These are phyloP conservation scores for Globisporangium camurandrum DNA, from an alignment of 352 stramenopile species.

Conservation along the genomic window DNA sequence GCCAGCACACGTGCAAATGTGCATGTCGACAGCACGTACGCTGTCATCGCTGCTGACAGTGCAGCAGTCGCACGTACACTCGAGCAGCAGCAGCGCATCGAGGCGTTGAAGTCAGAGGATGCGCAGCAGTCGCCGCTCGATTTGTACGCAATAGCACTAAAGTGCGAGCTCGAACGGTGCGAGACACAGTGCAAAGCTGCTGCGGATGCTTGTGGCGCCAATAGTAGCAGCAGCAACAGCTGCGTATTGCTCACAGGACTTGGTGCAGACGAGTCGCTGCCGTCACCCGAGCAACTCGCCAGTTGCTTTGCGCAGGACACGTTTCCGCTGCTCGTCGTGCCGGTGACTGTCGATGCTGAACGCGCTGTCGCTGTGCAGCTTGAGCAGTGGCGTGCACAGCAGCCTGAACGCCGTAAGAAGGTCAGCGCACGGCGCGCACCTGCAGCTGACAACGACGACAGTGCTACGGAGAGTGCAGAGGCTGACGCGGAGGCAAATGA, in stretches of 20 bases:
- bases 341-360: constrained; percentile 25
- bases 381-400: constrained; percentile 19
- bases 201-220: too few species aligned
- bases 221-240: not conserved
- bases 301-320: constrained; percentile 33
- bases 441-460: constrained; percentile 6
- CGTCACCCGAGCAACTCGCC: constrained; percentile 27
- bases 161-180: constrained; percentile 6
- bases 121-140: constrained; percentile 6
- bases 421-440: constrained; percentile 1
- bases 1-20: constrained; percentile 3
- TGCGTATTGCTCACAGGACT: constrained; percentile 10
- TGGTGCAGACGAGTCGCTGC: constrained; percentile 18
- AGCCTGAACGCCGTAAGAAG: constrained; percentile 13
- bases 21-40: constrained; percentile 5
- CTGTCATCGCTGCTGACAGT: constrained; percentile 12
- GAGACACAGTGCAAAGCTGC: not conserved
- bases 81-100: constrained; percentile 9
- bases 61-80: constrained; percentile 1
- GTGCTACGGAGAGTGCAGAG: too few species aligned
- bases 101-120: constrained; percentile 12
- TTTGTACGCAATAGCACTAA: constrained; percentile 19
- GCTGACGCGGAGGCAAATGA: constrained; percentile 7
- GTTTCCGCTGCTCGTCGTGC: constrained; percentile 45
- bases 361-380: constrained; percentile 20